These are phyloP conservation scores for Ganoderma multipileum DNA, from an alignment of 1,284 basidiomycete species.

Conservation along the genomic window DNA sequence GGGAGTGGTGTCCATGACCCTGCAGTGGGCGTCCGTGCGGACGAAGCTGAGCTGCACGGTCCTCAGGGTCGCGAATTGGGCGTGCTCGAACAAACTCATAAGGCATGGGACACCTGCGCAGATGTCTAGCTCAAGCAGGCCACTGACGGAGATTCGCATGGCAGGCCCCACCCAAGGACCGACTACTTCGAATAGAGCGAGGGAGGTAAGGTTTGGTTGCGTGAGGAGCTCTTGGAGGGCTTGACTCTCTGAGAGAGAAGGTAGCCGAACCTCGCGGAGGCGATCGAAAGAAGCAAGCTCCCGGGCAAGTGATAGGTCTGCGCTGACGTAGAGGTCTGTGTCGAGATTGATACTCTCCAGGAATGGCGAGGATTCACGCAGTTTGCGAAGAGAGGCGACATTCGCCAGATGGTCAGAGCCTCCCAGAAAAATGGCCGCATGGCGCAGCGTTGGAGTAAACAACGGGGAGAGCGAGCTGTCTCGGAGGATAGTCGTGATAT, in stretches of 20 bases:
- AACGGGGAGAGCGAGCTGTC: neutral
- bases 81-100: neutral
- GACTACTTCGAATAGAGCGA: neutral
- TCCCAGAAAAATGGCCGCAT: neutral
- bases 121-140: neutral
- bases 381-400: neutral
- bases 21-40: neutral
- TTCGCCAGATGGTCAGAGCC: neutral
- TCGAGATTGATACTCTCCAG: neutral
- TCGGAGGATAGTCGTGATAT: neutral
- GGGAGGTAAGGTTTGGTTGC: neutral
- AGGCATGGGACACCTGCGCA: neutral
- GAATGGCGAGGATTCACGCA: neutral
- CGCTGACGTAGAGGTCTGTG: neutral
- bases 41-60: neutral
- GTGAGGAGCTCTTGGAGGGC: neutral
- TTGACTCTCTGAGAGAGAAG: neutral
- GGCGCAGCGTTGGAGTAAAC: neutral
- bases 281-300: neutral
- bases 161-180: neutral
- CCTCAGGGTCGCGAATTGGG: neutral
- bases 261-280: neutral
- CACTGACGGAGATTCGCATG: neutral
- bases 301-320: neutral
- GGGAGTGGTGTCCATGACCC: neutral